Evolutionary conservation across 2,329 filamentous ascomycete genomes (phyloP).

Genomic region (Incumbomyces lentus): DNA sequence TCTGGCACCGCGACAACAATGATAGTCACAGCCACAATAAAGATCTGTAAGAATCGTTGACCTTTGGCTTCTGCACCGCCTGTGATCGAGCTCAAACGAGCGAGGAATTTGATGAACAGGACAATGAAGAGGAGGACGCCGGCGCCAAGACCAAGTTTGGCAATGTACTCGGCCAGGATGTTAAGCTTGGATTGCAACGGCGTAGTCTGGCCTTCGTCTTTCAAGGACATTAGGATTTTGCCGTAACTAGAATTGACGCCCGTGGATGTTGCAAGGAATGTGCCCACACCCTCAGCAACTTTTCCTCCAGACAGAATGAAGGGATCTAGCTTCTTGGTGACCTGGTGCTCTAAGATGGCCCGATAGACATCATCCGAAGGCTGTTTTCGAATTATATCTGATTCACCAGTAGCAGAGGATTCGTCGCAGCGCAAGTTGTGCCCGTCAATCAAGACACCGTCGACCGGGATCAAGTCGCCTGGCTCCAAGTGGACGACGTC

Average conservation of each 20-base stretch:
- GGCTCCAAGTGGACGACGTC: conserved; percentile 65
- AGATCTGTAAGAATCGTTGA: conserved; percentile 48
- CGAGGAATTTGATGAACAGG: conserved; percentile 67
- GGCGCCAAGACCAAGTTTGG: conserved; percentile 61
- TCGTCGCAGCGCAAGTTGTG: conserved; percentile 61
- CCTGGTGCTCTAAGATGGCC: conserved; percentile 50
- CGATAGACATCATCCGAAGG: conserved; percentile 54
- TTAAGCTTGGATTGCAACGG: conserved; percentile 71
- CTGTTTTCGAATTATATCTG: conserved; percentile 59
- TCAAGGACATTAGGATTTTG: conserved; percentile 67
- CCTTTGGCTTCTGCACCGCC: conserved; percentile 41
- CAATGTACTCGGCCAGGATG: conserved; percentile 66
- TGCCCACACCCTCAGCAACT: conserved; percentile 64
- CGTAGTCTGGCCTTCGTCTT: conserved; percentile 66
- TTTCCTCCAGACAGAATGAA: conserved; percentile 75
- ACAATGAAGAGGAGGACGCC: conserved; percentile 68
- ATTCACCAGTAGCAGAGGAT: conserved; percentile 67
- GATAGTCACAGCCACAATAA: conserved; percentile 50
- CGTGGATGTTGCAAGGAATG: conserved; percentile 64
- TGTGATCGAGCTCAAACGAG: conserved; percentile 44
- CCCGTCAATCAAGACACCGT: conserved; percentile 59
- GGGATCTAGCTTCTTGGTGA: conserved; percentile 58
- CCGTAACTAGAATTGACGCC: conserved; percentile 66
- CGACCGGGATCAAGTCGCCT: conserved; percentile 61
- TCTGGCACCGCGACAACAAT: conserved; percentile 53